Evolutionary conservation across 345 rosid species (phyloP).

Genomic region (thale cress (Arabidopsis thaliana)): DNA sequence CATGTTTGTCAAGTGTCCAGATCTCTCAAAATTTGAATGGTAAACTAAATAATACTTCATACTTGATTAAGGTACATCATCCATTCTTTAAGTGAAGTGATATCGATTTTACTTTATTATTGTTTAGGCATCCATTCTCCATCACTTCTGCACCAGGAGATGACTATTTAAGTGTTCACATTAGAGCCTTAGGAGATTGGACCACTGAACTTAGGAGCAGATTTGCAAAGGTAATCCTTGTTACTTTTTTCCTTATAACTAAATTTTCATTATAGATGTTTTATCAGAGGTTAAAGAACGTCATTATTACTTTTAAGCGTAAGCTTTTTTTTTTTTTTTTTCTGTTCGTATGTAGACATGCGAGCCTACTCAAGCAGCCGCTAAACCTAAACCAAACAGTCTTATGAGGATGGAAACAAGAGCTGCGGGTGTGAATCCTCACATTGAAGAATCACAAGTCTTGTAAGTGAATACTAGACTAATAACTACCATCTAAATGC

Average conservation of each 20-base stretch:
- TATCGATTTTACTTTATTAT: not conserved
- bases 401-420: slow-evolving; percentile 78
- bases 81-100: not conserved
- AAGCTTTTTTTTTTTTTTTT: not conserved
- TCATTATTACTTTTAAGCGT: not conserved
- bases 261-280: not conserved
- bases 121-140: slow-evolving; percentile 91
- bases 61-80: not conserved
- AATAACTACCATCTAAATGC: not conserved
- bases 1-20: slow-evolving; percentile 85
- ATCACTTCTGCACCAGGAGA: slow-evolving; percentile 96
- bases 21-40: slow-evolving; percentile 87
- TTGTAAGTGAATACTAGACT: slow-evolving; percentile 47
- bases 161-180: slow-evolving; percentile 86
- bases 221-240: slow-evolving; percentile 63
- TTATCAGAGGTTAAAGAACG: not conserved
- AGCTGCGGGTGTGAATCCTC: slow-evolving; percentile 43
- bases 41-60: slow-evolving; percentile 26
- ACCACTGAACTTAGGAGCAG: slow-evolving; percentile 70
- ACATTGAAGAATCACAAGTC: slow-evolving; percentile 57
- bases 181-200: slow-evolving; percentile 92
- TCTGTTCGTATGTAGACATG: slow-evolving; percentile 59
- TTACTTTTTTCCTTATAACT: not conserved
- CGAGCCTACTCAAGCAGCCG: slow-evolving; percentile 51
- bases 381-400: slow-evolving; percentile 51